Conservation (phyloP, 1,284 basidiomycete genomes). For the Fomitiporia mediterranea region DNA sequence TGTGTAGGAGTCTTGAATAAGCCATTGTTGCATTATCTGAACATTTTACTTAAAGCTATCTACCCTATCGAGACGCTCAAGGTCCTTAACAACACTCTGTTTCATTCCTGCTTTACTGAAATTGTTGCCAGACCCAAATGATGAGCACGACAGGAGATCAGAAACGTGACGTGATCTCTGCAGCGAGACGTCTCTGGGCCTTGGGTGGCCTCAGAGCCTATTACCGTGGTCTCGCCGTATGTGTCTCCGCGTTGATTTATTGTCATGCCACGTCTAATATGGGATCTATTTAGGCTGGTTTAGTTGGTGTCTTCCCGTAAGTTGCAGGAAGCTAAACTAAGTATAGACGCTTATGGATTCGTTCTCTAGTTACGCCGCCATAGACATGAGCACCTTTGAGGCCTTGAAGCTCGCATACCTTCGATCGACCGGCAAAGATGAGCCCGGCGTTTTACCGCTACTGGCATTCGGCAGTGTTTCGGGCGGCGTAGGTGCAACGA, state of each 20-base stretch:
- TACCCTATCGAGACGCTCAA: slow-evolving; percentile 88
- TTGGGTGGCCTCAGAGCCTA: slow-evolving; percentile 82
- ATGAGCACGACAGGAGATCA: slow-evolving; percentile 75
- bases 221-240: slow-evolving; percentile 87
- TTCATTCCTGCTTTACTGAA: slow-evolving; percentile 11
- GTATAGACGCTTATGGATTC: slow-evolving; percentile 16
- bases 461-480: slow-evolving; percentile 87
- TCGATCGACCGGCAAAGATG: slow-evolving; percentile 74
- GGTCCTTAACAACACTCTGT: slow-evolving; percentile 35
- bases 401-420: slow-evolving; percentile 83
- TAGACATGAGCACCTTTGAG: slow-evolving; percentile 95
- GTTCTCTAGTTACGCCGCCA: slow-evolving; percentile 79
- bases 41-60: slow-evolving; percentile 56
- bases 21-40: neutral
- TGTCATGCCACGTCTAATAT: neutral
- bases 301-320: slow-evolving; percentile 87
- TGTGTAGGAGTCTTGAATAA: slow-evolving; percentile 51
- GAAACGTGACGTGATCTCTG: slow-evolving; percentile 54
- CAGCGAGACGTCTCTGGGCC: slow-evolving; percentile 68
- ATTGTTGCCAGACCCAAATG: slow-evolving; percentile 73
- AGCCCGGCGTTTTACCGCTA: slow-evolving; percentile 78
- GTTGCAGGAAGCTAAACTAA: slow-evolving; percentile 27
- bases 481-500: slow-evolving; percentile 87
- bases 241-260: slow-evolving; percentile 28
- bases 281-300: slow-evolving; percentile 61